Evolutionary conservation across 257 asterid genomes (phyloP), one percentile per base, ranked within the genome.

Genomic region (Coffea canephora): DNA sequence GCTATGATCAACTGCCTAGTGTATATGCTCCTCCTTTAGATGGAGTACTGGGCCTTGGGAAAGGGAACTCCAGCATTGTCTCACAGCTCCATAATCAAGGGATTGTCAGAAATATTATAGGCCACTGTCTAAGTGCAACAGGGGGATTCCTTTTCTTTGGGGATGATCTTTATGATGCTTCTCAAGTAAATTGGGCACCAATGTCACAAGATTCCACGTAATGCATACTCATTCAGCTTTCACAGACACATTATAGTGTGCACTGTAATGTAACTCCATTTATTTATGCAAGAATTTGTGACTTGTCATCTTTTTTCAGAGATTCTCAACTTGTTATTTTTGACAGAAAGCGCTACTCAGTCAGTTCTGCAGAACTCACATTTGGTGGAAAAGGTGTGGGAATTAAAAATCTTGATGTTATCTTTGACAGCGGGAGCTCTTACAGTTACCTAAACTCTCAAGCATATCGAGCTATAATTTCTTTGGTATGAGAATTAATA

Each of bases 341-440:
- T 82, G 80, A 74, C 92, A 92, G 97, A 83, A 91, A 89, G 83
- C 97, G 94, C 84, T 95, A 95, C 55, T 83, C 97, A 79, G 94
- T 97, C 68, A 95, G 95, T 80, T 80, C 72, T 46, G 99, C 92
- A 34, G 98, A 95, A 59, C 92, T 94, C 79, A 86, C 86, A 45
- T 89, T 90, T 75, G 97, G 95, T 2, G 96, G 98, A 80, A 92
- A 77, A 85, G 81, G 91, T 27, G 90, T 91, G 6, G 99, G 98
- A 25, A 78, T 84, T 36, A 94, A 90, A 89, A 90, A 92, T 80
- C 97, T 95, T 21, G 80, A 82, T 46, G 87, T 93, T 45, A 89
- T 94, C n/a, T 94, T 95, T 74, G 99, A 95, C 88, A 95, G 99
- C 72, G 99, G 99, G 85, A 95, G 99, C 83, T 95, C 99, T 43